Base-by-base conservation (phyloP, 78 protist genomes). In the Speleostelium caveatum region DNA sequence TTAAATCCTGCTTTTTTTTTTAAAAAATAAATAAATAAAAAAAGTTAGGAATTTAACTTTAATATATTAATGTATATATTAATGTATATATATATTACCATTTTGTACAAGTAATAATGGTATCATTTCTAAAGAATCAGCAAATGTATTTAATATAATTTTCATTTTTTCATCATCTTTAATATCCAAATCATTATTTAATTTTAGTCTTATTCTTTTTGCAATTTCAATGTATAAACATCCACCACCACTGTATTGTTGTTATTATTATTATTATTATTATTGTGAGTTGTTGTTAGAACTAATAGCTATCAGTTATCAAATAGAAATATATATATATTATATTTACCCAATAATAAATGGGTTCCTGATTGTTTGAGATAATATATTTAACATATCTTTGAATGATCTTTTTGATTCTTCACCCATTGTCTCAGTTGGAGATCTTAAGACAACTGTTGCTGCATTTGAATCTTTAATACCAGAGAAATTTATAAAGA, bases 321-420 rank as follows among this genome's bases (percentile, higher is more conserved):
- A 49, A 49, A 49, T 49, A 49, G 8, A 49, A 19, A 58, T 19
- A 58, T 58, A 58, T 58, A 58, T 19, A 58, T 58, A 58, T 32
- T 19, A 39, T 42, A 42, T 10, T 39, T 39, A 67, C 74, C 32
- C 90, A 69, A 83, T 69, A 24, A 67, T 26, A 69, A 21, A 69
- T 4, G 90, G 90, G 41, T 83, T 83, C 7, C 75, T 68, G 21
- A 83, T 32, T 16, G 68, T 55, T 10, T 35, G 16, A 6, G 72
- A 68, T 55, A 83, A 56, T 22, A 83, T 42, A 42, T 69, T 83
- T 41, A 83, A 35, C 78, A 83, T 67, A 69, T 83, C 90, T 69
- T 69, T 83, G 35, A 83, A 83, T 26, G 90, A 83, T 69, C 90
- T 19, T n/a, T 69, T 69, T 69, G 75, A 67, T 69, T 83, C 90